Conservation (phyloP, 2,329 filamentous ascomycete species). For the Byssochlamys sp. region DNA sequence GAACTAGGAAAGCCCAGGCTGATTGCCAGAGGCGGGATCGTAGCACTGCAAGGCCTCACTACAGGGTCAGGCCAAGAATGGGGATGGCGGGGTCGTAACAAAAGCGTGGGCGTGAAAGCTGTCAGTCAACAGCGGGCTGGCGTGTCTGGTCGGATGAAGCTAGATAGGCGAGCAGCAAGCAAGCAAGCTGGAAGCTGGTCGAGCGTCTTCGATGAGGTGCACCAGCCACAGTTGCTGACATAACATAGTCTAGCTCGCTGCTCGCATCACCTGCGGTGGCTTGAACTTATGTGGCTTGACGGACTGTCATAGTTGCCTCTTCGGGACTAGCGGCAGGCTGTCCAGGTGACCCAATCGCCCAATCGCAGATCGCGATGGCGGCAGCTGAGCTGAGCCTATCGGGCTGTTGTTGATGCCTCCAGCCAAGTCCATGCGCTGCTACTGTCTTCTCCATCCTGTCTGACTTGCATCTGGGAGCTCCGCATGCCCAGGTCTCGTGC, state of each 20-base stretch:
- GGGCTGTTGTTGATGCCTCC: background rate
- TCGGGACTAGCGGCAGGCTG: background rate
- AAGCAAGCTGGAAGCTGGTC: background rate
- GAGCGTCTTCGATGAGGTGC: background rate
- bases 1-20: background rate
- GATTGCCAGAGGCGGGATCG: background rate
- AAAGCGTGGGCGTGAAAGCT: background rate
- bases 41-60: background rate
- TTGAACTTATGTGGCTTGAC: background rate
- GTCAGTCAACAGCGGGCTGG: background rate
- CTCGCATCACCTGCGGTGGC: too few species aligned
- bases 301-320: background rate
- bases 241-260: too few species aligned
- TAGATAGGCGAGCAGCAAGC: background rate
- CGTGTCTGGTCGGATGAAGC: background rate
- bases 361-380: background rate
- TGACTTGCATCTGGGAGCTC: background rate
- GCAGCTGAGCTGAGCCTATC: background rate
- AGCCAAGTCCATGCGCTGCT: background rate
- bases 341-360: background rate
- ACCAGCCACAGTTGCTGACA: background rate
- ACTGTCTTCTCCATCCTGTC: background rate
- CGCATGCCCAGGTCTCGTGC: constrained; percentile 7
- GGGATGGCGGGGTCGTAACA: background rate
- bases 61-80: background rate